Evolutionary conservation across 1,284 basidiomycete species (phyloP).

Genomic region (Mixia osmundae): DNA sequence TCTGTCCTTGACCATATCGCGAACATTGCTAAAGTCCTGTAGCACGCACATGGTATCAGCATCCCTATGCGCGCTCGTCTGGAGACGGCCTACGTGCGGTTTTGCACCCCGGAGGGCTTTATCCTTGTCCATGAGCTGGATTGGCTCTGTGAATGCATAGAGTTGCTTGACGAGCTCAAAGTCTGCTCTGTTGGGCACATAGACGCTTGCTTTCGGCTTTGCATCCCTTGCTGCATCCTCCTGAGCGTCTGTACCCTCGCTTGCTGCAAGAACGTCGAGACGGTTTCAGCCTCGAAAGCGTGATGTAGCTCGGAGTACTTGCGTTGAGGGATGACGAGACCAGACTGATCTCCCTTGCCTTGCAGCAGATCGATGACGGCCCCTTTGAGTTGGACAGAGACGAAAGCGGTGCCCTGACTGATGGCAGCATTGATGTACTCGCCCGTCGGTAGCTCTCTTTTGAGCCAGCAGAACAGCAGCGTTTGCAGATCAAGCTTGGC

Average conservation of each 20-base stretch:
- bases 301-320: background rate
- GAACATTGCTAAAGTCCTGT: slow-evolving; percentile 47
- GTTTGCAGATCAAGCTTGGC: slow-evolving; percentile 51
- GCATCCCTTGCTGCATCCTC: slow-evolving; percentile 35
- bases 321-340: background rate
- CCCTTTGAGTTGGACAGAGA: slow-evolving; percentile 64
- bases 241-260: slow-evolving; percentile 18
- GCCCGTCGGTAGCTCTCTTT: slow-evolving; percentile 42
- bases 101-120: slow-evolving; percentile 49
- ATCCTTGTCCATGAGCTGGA: slow-evolving; percentile 36
- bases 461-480: slow-evolving; percentile 52
- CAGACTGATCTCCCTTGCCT: slow-evolving; percentile 27
- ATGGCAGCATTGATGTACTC: slow-evolving; percentile 70
- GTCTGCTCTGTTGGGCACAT: slow-evolving; percentile 52
- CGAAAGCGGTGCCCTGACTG: slow-evolving; percentile 44
- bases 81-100: slow-evolving; percentile 33
- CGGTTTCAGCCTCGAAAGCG: background rate
- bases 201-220: slow-evolving; percentile 29
- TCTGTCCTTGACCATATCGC: slow-evolving; percentile 38
- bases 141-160: slow-evolving; percentile 23
- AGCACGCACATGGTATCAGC: background rate
- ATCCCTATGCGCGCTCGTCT: background rate
- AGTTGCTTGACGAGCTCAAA: slow-evolving; percentile 62
- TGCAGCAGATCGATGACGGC: slow-evolving; percentile 59
- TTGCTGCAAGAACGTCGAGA: background rate